phyloP scores from a whole-genome alignment of 2,329 filamentous ascomycete species.

The Pseudogymnoascus pannorum region DNA sequence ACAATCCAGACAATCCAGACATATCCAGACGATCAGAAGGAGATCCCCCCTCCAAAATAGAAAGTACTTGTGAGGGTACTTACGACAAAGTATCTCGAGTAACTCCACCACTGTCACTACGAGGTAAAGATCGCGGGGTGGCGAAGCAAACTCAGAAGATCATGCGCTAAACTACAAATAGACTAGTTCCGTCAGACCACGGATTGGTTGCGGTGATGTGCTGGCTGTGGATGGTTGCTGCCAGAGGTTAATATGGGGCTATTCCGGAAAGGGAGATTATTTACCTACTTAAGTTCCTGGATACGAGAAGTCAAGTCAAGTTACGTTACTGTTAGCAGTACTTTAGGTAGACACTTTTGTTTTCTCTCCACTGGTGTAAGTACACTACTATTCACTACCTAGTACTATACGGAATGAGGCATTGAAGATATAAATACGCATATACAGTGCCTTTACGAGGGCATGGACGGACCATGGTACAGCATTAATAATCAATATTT shows the following conservation, averaged over 20 bases:
- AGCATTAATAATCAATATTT: no score
- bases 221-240: not conserved
- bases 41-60: not conserved
- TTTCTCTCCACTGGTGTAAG: no score
- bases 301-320: not conserved
- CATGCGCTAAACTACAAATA: not conserved
- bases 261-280: not conserved
- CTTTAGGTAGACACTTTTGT: no score
- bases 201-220: not conserved
- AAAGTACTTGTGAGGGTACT: not conserved
- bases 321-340: not conserved
- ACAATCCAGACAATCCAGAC: no score
- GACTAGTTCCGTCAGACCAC: not conserved
- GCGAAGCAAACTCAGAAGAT: not conserved
- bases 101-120: not conserved
- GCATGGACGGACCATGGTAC: no score
- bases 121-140: not conserved
- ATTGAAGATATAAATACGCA: not conserved
- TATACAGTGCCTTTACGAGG: not conserved
- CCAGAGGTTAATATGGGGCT: not conserved
- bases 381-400: no score
- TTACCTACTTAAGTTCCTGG: not conserved
- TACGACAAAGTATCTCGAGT: not conserved
- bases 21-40: not conserved
- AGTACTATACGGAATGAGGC: not conserved